A percentile compares a stretch with the other conserved stretches of the same genome.
These are phyloP conservation scores for Dactylellina cionopaga DNA, from an alignment of 2,329 filamentous ascomycete genomes.

Conservation along the genomic window DNA sequence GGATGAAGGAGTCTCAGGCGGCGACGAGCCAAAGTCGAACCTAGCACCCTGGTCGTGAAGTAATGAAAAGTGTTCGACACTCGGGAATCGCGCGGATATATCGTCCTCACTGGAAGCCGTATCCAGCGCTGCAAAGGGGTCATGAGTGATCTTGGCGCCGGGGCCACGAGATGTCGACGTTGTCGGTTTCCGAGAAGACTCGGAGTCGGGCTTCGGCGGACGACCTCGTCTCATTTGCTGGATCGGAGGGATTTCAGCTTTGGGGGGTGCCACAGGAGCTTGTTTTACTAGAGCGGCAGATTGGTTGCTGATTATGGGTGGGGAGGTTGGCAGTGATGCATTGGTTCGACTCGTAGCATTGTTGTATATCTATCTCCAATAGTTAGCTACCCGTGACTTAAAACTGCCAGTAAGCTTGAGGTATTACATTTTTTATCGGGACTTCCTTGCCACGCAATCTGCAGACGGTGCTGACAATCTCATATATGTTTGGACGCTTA, in stretches of 20 bases:
- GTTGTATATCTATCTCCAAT: conserved; percentile 63
- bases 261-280: conserved; percentile 75
- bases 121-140: conserved; percentile 92
- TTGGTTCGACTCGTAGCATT: conserved; percentile 65
- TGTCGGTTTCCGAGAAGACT: conserved; percentile 62
- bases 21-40: conserved; percentile 75
- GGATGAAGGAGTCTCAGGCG: conserved; percentile 63
- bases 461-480: conserved; percentile 87
- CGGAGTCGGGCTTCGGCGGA: conserved; percentile 65
- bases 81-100: conserved; percentile 84
- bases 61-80: conserved; percentile 90
- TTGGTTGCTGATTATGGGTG: conserved; percentile 66
- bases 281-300: conserved; percentile 82
- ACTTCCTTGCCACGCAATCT: conserved; percentile 86
- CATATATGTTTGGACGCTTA: conserved; percentile 88
- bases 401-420: neutral
- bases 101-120: conserved; percentile 76
- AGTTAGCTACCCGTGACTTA: conserved; percentile 38
- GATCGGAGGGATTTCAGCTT: conserved; percentile 83
- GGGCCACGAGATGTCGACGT: conserved; percentile 65
- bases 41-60: conserved; percentile 84
- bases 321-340: conserved; percentile 69
- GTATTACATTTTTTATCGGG: conserved; percentile 82
- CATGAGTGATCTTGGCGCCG: conserved; percentile 69
- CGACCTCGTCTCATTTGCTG: conserved; percentile 91